These are phyloP conservation scores for Ustilago trichophora DNA, from an alignment of 1,284 basidiomycete genomes.

Conservation along the genomic window DNA sequence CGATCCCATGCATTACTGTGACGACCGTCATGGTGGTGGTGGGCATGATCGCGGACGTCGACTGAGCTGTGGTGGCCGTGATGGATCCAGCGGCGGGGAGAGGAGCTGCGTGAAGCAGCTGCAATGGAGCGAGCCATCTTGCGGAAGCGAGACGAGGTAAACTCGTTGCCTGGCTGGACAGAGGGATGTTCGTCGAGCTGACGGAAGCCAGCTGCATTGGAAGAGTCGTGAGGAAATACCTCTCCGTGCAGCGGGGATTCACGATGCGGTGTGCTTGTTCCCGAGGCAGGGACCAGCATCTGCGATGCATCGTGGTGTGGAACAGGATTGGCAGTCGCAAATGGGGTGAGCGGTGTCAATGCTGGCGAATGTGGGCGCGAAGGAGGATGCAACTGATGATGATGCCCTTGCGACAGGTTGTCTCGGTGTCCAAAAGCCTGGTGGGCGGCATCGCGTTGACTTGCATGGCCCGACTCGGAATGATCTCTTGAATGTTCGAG, in stretches of 20 bases:
- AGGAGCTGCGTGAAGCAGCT: constrained; percentile 31
- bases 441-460: neutral
- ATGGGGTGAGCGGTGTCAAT: constrained; percentile 7
- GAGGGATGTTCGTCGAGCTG: constrained; percentile 47
- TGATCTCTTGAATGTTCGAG: constrained; percentile 20
- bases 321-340: neutral
- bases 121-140: constrained; percentile 45
- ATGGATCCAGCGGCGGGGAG: constrained; percentile 33
- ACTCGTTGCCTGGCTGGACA: constrained; percentile 30
- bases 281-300: constrained; percentile 8
- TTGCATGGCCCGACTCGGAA: constrained; percentile 26
- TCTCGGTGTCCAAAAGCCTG: neutral
- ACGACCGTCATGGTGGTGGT: constrained; percentile 4
- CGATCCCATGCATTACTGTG: constrained; percentile 25
- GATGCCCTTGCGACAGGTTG: too few species aligned
- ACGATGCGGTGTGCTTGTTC: constrained; percentile 24
- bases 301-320: constrained; percentile 10
- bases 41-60: constrained; percentile 15
- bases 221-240: constrained; percentile 11
- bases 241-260: constrained; percentile 35
- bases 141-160: constrained; percentile 33
- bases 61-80: constrained; percentile 9
- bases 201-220: constrained; percentile 18
- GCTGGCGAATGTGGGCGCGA: constrained; percentile 28
- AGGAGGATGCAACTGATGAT: constrained; percentile 14